Evolutionary conservation across 2,329 filamentous ascomycete species (phyloP).

Genomic region (Colletotrichum scovillei): DNA sequence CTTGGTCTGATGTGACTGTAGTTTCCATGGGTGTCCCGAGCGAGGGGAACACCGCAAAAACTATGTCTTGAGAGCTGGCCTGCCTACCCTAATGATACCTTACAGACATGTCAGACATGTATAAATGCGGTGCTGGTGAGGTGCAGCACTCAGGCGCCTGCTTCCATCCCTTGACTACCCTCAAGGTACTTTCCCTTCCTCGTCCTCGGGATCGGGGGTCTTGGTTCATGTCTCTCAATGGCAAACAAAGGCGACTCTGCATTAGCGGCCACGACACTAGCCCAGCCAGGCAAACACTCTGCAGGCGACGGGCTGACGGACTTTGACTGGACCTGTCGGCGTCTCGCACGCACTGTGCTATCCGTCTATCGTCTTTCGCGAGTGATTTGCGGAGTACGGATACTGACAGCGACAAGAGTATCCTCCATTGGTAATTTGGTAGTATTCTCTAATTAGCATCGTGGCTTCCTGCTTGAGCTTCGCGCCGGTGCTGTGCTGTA

Average conservation of each 20-base stretch:
- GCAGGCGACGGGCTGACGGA: not conserved
- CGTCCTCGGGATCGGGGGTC: not conserved
- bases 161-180: not conserved
- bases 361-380: not conserved
- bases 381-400: not conserved
- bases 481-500: not conserved
- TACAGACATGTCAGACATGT: not conserved
- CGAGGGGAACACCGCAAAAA: slow-evolving; percentile 24
- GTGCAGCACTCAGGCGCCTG: not conserved
- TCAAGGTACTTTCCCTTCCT: not conserved
- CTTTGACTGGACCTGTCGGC: not conserved
- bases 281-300: not conserved
- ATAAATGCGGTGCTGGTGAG: not conserved
- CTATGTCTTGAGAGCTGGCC: not conserved
- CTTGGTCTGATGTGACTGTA: slow-evolving; percentile 18
- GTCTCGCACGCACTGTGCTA: not conserved
- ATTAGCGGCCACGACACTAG: not conserved
- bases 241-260: not conserved
- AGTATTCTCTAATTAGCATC: no score
- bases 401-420: not conserved
- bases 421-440: not conserved
- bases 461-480: not conserved
- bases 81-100: not conserved
- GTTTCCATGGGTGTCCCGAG: slow-evolving; percentile 22
- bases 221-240: not conserved